Evolutionary conservation across 371 early-diverging fungal species (phyloP), one percentile per base, ranked within the genome.

Genomic region (Syncephalastrum contaminatum): DNA sequence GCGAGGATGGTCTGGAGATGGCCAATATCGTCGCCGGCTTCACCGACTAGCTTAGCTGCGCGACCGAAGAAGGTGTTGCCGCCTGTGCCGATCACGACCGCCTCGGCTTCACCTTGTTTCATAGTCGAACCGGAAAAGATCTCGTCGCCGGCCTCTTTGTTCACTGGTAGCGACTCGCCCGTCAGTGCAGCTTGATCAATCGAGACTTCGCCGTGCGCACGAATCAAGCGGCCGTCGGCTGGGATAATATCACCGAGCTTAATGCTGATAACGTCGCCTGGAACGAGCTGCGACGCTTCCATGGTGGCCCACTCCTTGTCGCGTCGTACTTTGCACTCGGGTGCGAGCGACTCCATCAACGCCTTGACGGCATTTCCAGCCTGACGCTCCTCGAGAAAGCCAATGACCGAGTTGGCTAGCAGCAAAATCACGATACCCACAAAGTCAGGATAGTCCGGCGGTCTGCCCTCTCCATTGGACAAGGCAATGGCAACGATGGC

Each of bases 91-190:
- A 92, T 90, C 53, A 94, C 91, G 22, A 94, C 80, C 39, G 92
- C 95, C 64, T 81, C 82, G 46, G 91, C 93, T 73, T 93, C 92
- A 59, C 96, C 96, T 72, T 94, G 93, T 78, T 94, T 92, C 53
- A 94, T 92, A 18, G 93, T 91, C 7, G 88, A 83, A 43, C 82
- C 81, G 43, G 92, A 92, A 60, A 85, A 85, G 47, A 90, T 78
- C 64, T 87, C 84, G 53, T 87, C 84, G 54, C 81, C 82, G 42
- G 79, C 66, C 44, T 86, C 86, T 69, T 92, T 92, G 62, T 64
- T 69, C 0, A 88, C 84, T 21, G 88, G 83, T 22, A 88, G 70
- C 51, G 89, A 82, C 62, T 93, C 94, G 59, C 94, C 94, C 41
- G 92, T 93, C 43, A 93, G 75, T 42, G 91, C 87, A 45, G 92